phyloP scores from a whole-genome alignment of 805 yeast genomes.

The Limtongia smithiae region DNA sequence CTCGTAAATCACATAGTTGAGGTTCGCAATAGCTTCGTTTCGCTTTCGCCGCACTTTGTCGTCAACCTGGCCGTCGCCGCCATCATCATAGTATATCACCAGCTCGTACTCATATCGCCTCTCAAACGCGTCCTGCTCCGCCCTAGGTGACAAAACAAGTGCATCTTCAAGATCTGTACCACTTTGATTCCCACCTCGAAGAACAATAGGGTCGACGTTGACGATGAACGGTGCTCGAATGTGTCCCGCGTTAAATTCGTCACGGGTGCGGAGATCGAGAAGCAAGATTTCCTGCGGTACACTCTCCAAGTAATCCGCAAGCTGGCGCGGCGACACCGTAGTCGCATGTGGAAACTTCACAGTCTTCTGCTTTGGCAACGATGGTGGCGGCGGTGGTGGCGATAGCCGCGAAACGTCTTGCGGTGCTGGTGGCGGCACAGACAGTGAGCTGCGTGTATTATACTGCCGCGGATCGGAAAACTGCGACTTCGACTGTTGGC shows the following conservation, averaged over 20 bases:
- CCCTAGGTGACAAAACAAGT: constrained; percentile 54
- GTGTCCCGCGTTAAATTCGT: constrained; percentile 60
- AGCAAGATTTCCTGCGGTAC: constrained; percentile 46
- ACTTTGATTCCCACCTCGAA: constrained; percentile 44
- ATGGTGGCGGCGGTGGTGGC: no score
- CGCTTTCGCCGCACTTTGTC: constrained; percentile 27
- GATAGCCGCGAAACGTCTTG: no score
- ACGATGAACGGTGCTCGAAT: constrained; percentile 56
- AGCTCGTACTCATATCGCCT: constrained; percentile 55
- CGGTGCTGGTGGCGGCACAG: no score
- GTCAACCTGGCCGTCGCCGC: constrained; percentile 15
- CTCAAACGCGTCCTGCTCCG: constrained; percentile 53
- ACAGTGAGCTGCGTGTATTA: no score
- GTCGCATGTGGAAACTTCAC: constrained; percentile 33
- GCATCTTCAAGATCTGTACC: constrained; percentile 66
- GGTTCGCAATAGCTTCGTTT: constrained; percentile 33
- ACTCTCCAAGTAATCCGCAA: constrained; percentile 29
- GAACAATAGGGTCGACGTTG: constrained; percentile 71
- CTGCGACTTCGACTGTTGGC: no score
- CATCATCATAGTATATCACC: constrained; percentile 62
- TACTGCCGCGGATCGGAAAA: no score
- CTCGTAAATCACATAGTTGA: constrained; percentile 41
- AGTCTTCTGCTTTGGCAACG: not conserved
- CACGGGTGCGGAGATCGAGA: constrained; percentile 66
- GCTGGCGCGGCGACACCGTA: constrained; percentile 31